Percentiles rank a stretch among this genome's conserved stretches.
Evolutionary conservation across 129 eudicot genomes (phyloP).

Genomic region (Flaveria trinervia): DNA sequence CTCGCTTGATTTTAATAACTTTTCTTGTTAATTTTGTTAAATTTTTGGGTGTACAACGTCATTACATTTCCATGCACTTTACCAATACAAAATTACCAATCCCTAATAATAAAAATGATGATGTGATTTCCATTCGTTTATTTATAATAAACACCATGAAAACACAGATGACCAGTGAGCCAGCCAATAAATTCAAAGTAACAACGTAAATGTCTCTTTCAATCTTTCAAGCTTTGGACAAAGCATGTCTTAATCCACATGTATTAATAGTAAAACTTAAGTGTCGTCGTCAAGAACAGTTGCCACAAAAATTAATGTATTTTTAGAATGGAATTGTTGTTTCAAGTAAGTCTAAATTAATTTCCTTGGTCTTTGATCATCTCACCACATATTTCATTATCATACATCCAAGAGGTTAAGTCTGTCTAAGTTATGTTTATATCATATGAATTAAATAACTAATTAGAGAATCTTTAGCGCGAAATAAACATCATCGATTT

Average conservation of each 20-base stretch:
- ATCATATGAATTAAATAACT: no score
- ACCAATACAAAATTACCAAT: no score
- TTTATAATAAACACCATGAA: not conserved
- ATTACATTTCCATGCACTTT: no score
- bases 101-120: no score
- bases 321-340: constrained; percentile 1
- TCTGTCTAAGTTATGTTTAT: no score
- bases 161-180: not conserved
- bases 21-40: no score
- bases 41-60: no score
- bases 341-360: not conserved
- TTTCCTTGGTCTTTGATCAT: constrained; percentile 17
- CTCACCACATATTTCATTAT: constrained; percentile 15
- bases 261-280: not conserved
- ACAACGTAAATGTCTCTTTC: not conserved
- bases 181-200: not conserved
- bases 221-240: constrained; percentile 7
- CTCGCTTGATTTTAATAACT: no score
- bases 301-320: constrained; percentile 21
- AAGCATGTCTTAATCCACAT: constrained; percentile 19
- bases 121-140: not conserved
- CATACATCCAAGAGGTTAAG: not conserved
- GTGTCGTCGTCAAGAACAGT: constrained; percentile 8
- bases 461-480: no score
- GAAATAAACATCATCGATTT: no score